Evolutionary conservation across 768 basidiomycete genomes (phyloP), one percentile per base, ranked within the genome.

Genomic region (Macrolepiota albuminosa): DNA sequence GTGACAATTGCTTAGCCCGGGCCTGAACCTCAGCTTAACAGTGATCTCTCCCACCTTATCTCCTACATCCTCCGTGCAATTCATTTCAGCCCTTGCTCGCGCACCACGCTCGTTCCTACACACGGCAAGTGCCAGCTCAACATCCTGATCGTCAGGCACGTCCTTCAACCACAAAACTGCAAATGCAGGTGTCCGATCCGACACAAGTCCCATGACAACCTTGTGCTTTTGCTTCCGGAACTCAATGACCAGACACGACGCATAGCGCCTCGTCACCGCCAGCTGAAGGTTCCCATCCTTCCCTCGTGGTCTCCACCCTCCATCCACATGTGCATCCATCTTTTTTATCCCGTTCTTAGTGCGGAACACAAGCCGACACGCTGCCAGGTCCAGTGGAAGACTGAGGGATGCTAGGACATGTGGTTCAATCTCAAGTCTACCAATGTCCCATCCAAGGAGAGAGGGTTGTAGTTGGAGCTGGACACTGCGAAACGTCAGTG

Each of bases 381-480:
- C 68, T 2, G 68, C 61, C 24, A 82, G 68, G 46, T 80, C 77
- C 0, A 62, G 62, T 0, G 72, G 67, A 11, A 78, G 62, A 21
- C 71, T 61, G 8, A 66, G 61, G 1, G 68, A 67, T 2, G 71
- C 65, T 6, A 69, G 67, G 26, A 76, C 77, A 31, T 65, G 60
- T 5, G 74, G 68, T 9, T 65, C 66, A 45, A 85, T 70, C 58
- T 86, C 85, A 45, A 91, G 77, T 0, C 86, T 88, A 39, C 85
- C 86, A 8, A 86, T 80, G 53, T 89, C 86, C 84, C 86, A 88
- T 7, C 89, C 89, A 13, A 78, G 73, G 45, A 88, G 76, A 29
- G 80, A 75, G 7, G 73, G 78, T 0, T 87, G 85, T 1, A 90
- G 77, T 54, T 78, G 73, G 13, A 82, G 75, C 63, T 87, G 80